Evolutionary conservation across 2,329 filamentous ascomycete species (phyloP).

Genomic region (Trichophyton schoenleinii): DNA sequence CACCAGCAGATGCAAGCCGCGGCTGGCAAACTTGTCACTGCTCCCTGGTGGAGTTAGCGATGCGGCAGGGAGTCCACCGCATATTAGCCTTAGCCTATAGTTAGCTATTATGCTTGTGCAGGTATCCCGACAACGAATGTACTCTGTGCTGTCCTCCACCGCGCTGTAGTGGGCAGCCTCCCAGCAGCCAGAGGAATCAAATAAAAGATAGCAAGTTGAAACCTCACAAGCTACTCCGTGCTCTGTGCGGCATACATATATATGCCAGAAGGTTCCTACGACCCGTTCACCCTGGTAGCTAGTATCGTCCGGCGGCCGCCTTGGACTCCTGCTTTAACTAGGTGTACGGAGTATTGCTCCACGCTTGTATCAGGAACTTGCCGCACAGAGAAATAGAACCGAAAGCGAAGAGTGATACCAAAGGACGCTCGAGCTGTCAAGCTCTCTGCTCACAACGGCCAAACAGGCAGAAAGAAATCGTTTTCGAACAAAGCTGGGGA

Average conservation of each 20-base stretch:
- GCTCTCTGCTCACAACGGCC: not conserved
- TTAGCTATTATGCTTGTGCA: not conserved
- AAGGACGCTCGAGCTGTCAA: not conserved
- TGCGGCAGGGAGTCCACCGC: not conserved
- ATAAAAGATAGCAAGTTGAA: not conserved
- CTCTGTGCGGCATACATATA: too few species aligned
- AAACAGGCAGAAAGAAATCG: not conserved
- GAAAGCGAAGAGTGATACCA: not conserved
- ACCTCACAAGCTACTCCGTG: not conserved
- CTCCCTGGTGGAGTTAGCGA: slow-evolving; percentile 1
- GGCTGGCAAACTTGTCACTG: slow-evolving; percentile 6
- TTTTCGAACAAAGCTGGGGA: not conserved
- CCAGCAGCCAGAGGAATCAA: too few species aligned
- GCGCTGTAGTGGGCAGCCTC: not conserved
- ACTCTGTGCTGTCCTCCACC: not conserved
- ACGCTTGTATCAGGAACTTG: too few species aligned
- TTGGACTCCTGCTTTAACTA: too few species aligned
- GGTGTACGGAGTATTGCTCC: too few species aligned
- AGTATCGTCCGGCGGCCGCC: too few species aligned
- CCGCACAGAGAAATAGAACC: not conserved
- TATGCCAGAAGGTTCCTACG: too few species aligned
- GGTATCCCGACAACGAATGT: not conserved
- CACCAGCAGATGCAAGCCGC: slow-evolving; percentile 1
- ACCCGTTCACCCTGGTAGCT: too few species aligned
- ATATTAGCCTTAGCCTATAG: not conserved